Conservation (phyloP, 495 filamentous ascomycete species). For the Annulohypoxylon nitens region DNA sequence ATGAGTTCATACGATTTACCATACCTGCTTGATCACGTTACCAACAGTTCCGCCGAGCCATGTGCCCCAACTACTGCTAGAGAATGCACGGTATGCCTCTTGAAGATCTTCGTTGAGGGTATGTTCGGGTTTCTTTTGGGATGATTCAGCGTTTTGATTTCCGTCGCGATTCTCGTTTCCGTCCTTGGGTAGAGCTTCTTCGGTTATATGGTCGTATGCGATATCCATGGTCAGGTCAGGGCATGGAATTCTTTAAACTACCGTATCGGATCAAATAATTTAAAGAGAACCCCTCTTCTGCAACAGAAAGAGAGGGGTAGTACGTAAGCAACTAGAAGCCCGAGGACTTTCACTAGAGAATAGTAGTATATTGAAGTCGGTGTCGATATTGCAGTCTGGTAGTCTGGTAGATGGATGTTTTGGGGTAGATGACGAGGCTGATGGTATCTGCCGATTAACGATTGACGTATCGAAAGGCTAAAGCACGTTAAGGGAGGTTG, state of each 20-base stretch:
- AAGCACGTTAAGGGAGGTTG: slow-evolving; percentile 2
- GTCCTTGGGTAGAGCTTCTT: slow-evolving; percentile 78
- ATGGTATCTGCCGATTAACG: slow-evolving; percentile 40
- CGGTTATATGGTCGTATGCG: slow-evolving; percentile 96
- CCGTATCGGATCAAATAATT: background rate
- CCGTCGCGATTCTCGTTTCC: slow-evolving; percentile 59
- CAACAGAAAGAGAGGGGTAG: slow-evolving; percentile 31
- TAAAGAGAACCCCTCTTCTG: slow-evolving; percentile 35
- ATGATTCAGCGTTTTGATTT: slow-evolving; percentile 43
- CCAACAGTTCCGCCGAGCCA: slow-evolving; percentile 89
- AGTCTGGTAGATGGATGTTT: slow-evolving; percentile 5
- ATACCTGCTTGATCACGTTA: slow-evolving; percentile 87
- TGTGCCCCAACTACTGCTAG: slow-evolving; percentile 89
- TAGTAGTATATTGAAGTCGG: slow-evolving; percentile 31
- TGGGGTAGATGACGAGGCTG: slow-evolving; percentile 49
- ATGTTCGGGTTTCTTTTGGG: slow-evolving; percentile 61
- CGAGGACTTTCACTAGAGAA: slow-evolving; percentile 1
- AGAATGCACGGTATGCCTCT: slow-evolving; percentile 95
- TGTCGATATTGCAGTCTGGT: slow-evolving; percentile 7
- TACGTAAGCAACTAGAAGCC: slow-evolving; percentile 25
- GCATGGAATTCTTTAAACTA: slow-evolving; percentile 32
- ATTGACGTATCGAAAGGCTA: slow-evolving; percentile 49
- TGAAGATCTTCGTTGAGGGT: slow-evolving; percentile 89
- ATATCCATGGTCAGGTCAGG: slow-evolving; percentile 79
- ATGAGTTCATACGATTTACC: slow-evolving; percentile 6